Conservation (phyloP, 2,329 filamentous ascomycete genomes). For the Truncatella angustata region DNA sequence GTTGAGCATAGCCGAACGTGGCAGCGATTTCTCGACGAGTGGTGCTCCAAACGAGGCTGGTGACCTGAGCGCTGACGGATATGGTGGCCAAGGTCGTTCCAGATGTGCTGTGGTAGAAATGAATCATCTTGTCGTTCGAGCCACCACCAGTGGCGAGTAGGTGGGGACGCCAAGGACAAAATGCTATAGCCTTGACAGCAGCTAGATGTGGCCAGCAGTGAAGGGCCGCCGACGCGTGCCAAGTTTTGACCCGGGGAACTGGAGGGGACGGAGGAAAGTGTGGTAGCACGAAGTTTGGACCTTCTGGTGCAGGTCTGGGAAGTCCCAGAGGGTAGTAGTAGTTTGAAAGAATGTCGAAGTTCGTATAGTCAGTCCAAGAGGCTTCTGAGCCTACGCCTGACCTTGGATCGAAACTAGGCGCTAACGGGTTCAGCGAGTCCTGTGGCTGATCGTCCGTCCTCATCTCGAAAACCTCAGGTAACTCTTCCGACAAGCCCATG, state of each 20-base stretch:
- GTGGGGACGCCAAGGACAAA: constrained; percentile 89
- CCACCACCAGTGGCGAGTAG: constrained; percentile 89
- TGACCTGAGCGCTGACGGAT: constrained; percentile 89
- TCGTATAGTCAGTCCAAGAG: neutral
- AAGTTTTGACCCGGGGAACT: constrained; percentile 35
- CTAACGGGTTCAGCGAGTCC: neutral
- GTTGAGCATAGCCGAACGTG: constrained; percentile 90
- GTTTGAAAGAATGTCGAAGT: neutral
- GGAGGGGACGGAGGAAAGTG: neutral
- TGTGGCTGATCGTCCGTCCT: neutral
- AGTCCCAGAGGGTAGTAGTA: neutral
- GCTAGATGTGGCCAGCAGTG: constrained; percentile 78
- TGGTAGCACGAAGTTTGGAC: neutral
- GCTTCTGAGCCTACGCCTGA: neutral
- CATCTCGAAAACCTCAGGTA: neutral
- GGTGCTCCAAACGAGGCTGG: constrained; percentile 85
- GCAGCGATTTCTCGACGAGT: constrained; percentile 85
- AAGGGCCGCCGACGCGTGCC: constrained; percentile 58
- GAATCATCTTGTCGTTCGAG: constrained; percentile 91
- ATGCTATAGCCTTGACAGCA: constrained; percentile 94
- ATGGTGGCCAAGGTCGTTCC: constrained; percentile 86
- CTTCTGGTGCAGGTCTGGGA: neutral
- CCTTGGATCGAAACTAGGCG: neutral
- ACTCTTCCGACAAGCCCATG: neutral
- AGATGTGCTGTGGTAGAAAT: constrained; percentile 87